Evolutionary conservation across 2,329 filamentous ascomycete species (phyloP), one percentile per base, ranked within the genome.

Genomic region (Acrodontium crateriforme): DNA sequence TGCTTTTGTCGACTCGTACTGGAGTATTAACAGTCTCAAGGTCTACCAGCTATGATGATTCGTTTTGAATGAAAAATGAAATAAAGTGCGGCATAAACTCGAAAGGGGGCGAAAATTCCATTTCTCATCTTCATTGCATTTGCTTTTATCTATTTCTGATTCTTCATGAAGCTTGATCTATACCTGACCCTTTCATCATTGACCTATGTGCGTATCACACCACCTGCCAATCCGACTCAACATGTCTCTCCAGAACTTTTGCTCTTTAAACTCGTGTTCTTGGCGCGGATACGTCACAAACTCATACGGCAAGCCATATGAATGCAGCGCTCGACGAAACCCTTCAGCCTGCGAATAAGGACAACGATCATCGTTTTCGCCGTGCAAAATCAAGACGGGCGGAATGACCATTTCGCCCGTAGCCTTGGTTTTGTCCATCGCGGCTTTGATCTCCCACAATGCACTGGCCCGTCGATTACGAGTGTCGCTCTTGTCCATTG

Each of bases 1-100:
- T 3, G 45, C 42, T n/a, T 57, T 57, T 29, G 40, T 35, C 19
- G 45, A 54, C 10, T 45, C 56, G 1, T 61, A 56, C 42, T 62
- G 56, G 57, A 42, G 42, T 11, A 49, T 62, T 37, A 55, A 54
- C 31, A 50, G 44, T 10, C 34, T 61, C 17, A 46, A 48, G 25
- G 53, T 60, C 9, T 61, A 55, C 40, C 38, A 54, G 34, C n/a
- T n/a, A n/a, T n/a, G n/a, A n/a, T n/a, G n/a, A n/a, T n/a, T n/a
- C n/a, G n/a, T n/a, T n/a, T n/a, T n/a, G 19, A 27, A 12, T 25
- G 11, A 9, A 14, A 14, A 11, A 27, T 25, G 16, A 18, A 19
- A 3, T 25, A 30, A 4, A 11, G 26, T 9, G 7, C 26, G 15
- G 17, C 21, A n/a, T 16, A 22, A 3, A 7, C 28, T 6, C 18